Conservation (phyloP, 768 basidiomycete genomes). For the Chalciporus pseudorubinellus region DNA sequence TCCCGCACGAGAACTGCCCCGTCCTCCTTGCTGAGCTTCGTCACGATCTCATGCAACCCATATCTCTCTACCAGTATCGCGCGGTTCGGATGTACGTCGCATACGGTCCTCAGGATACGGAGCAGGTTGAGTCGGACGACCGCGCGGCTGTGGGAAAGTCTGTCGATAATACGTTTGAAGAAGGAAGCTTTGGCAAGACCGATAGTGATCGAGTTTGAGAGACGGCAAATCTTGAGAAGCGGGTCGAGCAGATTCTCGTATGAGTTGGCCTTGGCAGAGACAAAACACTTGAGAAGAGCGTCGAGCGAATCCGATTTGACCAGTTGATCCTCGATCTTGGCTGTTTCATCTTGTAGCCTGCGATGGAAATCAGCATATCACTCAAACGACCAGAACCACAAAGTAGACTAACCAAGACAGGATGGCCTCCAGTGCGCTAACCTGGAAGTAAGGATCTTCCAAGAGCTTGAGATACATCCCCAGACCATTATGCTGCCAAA, state of each 20-base stretch:
- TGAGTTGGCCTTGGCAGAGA: slow-evolving; percentile 80
- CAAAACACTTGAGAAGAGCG: slow-evolving; percentile 73
- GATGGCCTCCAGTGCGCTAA: slow-evolving; percentile 87
- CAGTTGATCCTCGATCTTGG: slow-evolving; percentile 88
- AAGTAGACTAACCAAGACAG: slow-evolving; percentile 68
- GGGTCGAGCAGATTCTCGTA: slow-evolving; percentile 93
- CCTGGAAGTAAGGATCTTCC: slow-evolving; percentile 88
- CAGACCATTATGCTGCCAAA: slow-evolving; percentile 96
- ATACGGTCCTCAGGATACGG: slow-evolving; percentile 78
- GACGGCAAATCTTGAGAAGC: slow-evolving; percentile 85
- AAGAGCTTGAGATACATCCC: slow-evolving; percentile 73
- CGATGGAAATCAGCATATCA: slow-evolving; percentile 1
- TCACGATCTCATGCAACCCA: slow-evolving; percentile 77
- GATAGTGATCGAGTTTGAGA: slow-evolving; percentile 72
- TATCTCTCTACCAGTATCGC: slow-evolving; percentile 79
- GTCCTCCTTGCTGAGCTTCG: slow-evolving; percentile 77
- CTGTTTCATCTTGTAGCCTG: slow-evolving; percentile 94
- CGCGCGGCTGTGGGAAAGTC: slow-evolving; percentile 70
- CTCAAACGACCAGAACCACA: not conserved
- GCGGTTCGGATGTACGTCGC: slow-evolving; percentile 87
- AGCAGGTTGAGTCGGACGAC: slow-evolving; percentile 90
- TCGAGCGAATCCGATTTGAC: slow-evolving; percentile 64
- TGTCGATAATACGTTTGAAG: slow-evolving; percentile 84
- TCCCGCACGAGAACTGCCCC: slow-evolving; percentile 90
- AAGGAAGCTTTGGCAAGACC: slow-evolving; percentile 79